A percentile compares a stretch with the other conserved stretches of the same genome.
These are phyloP conservation scores for Saccharomycopsis fodiens DNA, from an alignment of 805 yeast species.

Conservation along the genomic window DNA sequence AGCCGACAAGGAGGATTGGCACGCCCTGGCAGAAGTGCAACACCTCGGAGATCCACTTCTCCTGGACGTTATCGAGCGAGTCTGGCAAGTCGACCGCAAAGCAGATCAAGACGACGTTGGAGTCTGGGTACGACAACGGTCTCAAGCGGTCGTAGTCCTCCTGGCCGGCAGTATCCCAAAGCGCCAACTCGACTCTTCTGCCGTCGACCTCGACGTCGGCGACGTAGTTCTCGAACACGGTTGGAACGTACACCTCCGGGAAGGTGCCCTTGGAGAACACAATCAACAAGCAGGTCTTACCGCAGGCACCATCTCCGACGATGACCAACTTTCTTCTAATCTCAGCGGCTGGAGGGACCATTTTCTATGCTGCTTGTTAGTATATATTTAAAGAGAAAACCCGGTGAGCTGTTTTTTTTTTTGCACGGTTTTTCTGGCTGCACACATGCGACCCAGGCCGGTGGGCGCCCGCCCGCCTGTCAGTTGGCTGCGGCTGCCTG, in stretches of 20 bases:
- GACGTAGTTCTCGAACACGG: slow-evolving; percentile 95
- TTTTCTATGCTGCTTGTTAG: slow-evolving; percentile 15
- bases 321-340: slow-evolving; percentile 76
- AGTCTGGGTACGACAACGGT: slow-evolving; percentile 60
- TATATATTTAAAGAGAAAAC: no score
- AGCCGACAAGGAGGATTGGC: slow-evolving; percentile 87
- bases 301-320: slow-evolving; percentile 98
- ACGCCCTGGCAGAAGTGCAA: slow-evolving; percentile 91
- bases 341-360: slow-evolving; percentile 32
- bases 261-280: slow-evolving; percentile 81
- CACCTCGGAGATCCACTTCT: slow-evolving; percentile 93
- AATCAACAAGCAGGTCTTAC: slow-evolving; percentile 87
- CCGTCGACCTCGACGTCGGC: slow-evolving; percentile 93
- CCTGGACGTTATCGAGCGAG: slow-evolving; percentile 88
- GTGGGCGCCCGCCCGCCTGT: no score
- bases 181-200: slow-evolving; percentile 84
- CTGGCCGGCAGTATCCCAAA: slow-evolving; percentile 99
- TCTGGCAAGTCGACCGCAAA: slow-evolving; percentile 88
- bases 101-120: slow-evolving; percentile 86
- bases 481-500: not conserved
- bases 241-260: slow-evolving; percentile 93
- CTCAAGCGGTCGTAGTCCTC: slow-evolving; percentile 80
- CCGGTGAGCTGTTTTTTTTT: no score
- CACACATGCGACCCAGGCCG: no score
- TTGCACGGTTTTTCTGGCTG: no score